These are phyloP conservation scores for Blastobotrys capitulatus DNA, from an alignment of 1,139 yeast species.

Conservation along the genomic window DNA sequence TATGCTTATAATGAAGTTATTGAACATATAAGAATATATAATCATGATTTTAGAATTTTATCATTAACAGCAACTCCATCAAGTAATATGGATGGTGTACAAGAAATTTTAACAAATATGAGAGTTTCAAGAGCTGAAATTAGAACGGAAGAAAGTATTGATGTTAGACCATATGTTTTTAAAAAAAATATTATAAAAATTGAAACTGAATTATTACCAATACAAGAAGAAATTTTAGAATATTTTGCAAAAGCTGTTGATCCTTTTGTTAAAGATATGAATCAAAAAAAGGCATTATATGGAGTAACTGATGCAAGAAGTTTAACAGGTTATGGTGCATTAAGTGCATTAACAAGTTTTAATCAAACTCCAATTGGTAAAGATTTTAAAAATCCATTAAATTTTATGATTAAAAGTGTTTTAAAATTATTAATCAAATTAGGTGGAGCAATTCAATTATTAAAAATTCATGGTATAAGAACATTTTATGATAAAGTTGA, in stretches of 20 bases:
- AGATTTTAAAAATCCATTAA: slow-evolving; percentile 18
- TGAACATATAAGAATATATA: slow-evolving; percentile 55
- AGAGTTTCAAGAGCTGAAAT: slow-evolving; percentile 74
- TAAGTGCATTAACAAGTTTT: slow-evolving; percentile 54
- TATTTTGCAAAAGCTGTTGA: slow-evolving; percentile 54
- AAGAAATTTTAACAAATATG: slow-evolving; percentile 70
- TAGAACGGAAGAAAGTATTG: slow-evolving; percentile 78
- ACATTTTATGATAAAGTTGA: slow-evolving; percentile 56
- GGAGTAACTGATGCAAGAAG: slow-evolving; percentile 58
- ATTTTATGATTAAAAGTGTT: slow-evolving; percentile 26
- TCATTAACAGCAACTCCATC: slow-evolving; percentile 98
- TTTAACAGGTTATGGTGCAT: slow-evolving; percentile 38
- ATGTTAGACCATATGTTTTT: slow-evolving; percentile 75
- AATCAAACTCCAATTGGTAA: slow-evolving; percentile 7
- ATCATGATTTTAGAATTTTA: slow-evolving; percentile 62
- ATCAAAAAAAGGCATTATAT: slow-evolving; percentile 55
- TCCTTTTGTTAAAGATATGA: slow-evolving; percentile 62
- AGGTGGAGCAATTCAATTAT: slow-evolving; percentile 49
- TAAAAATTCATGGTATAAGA: slow-evolving; percentile 75
- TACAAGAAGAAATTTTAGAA: slow-evolving; percentile 48
- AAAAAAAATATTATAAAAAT: slow-evolving; percentile 57
- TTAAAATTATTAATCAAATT: slow-evolving; percentile 57
- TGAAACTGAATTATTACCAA: slow-evolving; percentile 48
- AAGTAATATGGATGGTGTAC: slow-evolving; percentile 80
- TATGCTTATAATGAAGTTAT: slow-evolving; percentile 86